phyloP scores from a whole-genome alignment of 331 rosid genomes.

The Quercus tomentella region DNA sequence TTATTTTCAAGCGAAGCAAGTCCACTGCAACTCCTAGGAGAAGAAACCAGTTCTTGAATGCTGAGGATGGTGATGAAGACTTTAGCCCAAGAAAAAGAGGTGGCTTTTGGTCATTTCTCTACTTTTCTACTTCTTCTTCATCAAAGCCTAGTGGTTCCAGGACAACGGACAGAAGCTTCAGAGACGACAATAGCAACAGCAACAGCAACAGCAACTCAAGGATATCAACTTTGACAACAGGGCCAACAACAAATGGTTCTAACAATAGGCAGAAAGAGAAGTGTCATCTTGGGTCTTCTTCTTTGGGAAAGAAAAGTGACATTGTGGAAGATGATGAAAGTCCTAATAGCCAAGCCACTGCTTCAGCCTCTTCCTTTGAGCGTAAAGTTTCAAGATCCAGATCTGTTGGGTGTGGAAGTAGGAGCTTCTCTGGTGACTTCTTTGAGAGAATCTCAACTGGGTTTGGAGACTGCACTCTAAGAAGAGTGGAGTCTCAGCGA shows the following conservation, averaged over 20 bases:
- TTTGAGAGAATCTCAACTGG: slow-evolving; percentile 98
- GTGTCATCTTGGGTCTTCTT: slow-evolving; percentile 34
- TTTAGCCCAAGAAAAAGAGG: slow-evolving; percentile 61
- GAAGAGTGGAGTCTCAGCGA: slow-evolving; percentile 88
- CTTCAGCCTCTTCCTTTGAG: slow-evolving; percentile 62
- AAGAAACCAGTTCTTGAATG: slow-evolving; percentile 31
- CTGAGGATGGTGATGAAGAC: slow-evolving; percentile 28
- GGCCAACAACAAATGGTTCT: background rate
- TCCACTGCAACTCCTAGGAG: slow-evolving; percentile 69
- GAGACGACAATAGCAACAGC: slow-evolving; percentile 4
- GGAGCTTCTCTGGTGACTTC: slow-evolving; percentile 91
- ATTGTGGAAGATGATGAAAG: slow-evolving; percentile 51
- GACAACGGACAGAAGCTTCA: slow-evolving; percentile 42
- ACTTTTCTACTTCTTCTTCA: slow-evolving; percentile 42
- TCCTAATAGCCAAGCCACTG: slow-evolving; percentile 31
- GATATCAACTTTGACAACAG: slow-evolving; percentile 20
- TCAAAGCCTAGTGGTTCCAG: slow-evolving; percentile 33
- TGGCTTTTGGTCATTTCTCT: slow-evolving; percentile 86
- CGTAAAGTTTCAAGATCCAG: slow-evolving; percentile 92
- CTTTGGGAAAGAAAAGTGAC: slow-evolving; percentile 29
- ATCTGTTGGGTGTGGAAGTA: slow-evolving; percentile 96
- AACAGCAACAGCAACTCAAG: slow-evolving; percentile 17
- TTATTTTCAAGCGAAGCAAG: slow-evolving; percentile 71
- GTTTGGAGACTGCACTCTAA: slow-evolving; percentile 84
- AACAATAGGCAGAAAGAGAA: slow-evolving; percentile 20